A percentile compares a stretch with the other conserved stretches of the same genome.
Conservation (phyloP, 2,329 filamentous ascomycete species). For the Cytospora paraplurivora region DNA sequence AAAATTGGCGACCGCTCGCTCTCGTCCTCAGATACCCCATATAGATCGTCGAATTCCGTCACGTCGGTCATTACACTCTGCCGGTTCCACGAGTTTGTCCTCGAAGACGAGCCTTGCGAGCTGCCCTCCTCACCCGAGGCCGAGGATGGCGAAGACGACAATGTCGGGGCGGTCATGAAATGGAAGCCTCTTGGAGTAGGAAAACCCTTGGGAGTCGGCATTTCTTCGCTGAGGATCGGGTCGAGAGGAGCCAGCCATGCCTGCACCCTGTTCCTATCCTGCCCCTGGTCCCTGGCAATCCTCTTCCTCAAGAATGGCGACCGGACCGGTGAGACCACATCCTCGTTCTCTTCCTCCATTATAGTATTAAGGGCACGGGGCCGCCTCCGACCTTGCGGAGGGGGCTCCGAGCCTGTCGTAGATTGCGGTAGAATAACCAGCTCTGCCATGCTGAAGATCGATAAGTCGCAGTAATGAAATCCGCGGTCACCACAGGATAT, state of each 20-base stretch:
- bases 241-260: constrained; percentile 62
- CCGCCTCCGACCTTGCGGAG: constrained; percentile 59
- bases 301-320: constrained; percentile 35
- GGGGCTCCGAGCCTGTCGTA: constrained; percentile 43
- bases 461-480: constrained; percentile 29
- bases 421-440: constrained; percentile 43
- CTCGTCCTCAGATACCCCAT: constrained; percentile 83
- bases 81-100: constrained; percentile 63
- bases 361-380: constrained; percentile 63
- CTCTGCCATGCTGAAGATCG: constrained; percentile 51
- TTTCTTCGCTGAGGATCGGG: constrained; percentile 26
- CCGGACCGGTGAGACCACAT: constrained; percentile 33
- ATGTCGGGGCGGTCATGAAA: constrained; percentile 64
- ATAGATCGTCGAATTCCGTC: constrained; percentile 83
- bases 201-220: constrained; percentile 55
- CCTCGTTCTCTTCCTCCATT: constrained; percentile 59
- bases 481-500: constrained; percentile 32
- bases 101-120: constrained; percentile 52
- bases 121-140: constrained; percentile 42
- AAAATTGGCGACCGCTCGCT: constrained; percentile 44
- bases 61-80: constrained; percentile 64
- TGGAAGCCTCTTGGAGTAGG: constrained; percentile 70
- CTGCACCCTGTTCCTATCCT: constrained; percentile 51
- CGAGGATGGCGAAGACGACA: constrained; percentile 63
- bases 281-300: constrained; percentile 32